Percentiles rank a stretch among this genome's conserved stretches.
These are phyloP conservation scores for Cercospora sojina DNA, from an alignment of 2,329 filamentous ascomycete genomes.

Conservation along the genomic window DNA sequence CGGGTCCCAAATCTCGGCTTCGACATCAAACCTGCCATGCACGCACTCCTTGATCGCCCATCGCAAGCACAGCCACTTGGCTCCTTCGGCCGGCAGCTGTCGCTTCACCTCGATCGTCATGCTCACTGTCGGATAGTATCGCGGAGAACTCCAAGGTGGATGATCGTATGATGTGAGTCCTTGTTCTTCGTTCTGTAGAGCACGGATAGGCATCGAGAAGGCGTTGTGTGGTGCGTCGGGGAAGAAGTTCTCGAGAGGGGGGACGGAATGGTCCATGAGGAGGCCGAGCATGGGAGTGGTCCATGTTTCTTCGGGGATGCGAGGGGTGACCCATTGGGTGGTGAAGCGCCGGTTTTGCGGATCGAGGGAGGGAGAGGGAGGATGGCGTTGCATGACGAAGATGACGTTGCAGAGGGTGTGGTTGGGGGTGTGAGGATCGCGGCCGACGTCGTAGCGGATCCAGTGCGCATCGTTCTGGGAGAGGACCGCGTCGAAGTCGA, in stretches of 20 bases:
- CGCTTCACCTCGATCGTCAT: conserved; percentile 27
- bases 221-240: conserved; percentile 15
- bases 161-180: conserved; percentile 11
- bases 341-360: not conserved
- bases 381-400: conserved; percentile 18
- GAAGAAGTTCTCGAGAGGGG: conserved; percentile 23
- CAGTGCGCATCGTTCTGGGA: conserved; percentile 20
- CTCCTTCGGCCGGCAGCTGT: conserved; percentile 22
- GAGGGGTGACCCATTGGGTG: conserved; percentile 21
- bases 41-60: conserved; percentile 23
- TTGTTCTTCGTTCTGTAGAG: conserved; percentile 8
- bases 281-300: conserved; percentile 22
- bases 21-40: conserved; percentile 27
- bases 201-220: conserved; percentile 5
- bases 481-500: conserved; percentile 18
- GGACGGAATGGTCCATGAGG: conserved; percentile 19
- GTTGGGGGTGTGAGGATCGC: conserved; percentile 14
- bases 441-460: conserved; percentile 24
- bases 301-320: conserved; percentile 20
- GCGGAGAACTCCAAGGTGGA: conserved; percentile 18
- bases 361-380: not conserved
- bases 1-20: conserved; percentile 27
- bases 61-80: conserved; percentile 25
- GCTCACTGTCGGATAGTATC: conserved; percentile 24
- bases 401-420: conserved; percentile 22